These are phyloP conservation scores for Phellinidium pouzarii DNA, from an alignment of 1,284 basidiomycete species.

Conservation along the genomic window DNA sequence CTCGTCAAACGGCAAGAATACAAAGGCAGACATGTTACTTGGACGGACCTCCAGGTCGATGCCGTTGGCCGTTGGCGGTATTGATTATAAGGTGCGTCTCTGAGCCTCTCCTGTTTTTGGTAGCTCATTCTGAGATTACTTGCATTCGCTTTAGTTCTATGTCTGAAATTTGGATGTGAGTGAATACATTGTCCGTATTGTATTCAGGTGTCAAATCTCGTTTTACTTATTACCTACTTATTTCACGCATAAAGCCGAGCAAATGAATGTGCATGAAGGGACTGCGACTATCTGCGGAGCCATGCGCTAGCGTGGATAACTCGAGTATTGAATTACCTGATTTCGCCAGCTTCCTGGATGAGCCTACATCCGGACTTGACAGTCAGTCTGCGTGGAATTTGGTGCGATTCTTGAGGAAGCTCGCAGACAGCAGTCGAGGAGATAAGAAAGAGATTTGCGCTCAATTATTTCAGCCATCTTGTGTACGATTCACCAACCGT, in stretches of 20 bases:
- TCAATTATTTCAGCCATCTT: slow-evolving; percentile 33
- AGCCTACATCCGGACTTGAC: slow-evolving; percentile 64
- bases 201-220: no score
- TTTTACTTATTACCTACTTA: no score
- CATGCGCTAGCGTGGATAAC: slow-evolving; percentile 77
- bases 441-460: slow-evolving; percentile 1
- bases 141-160: slow-evolving; percentile 42
- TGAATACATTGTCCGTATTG: slow-evolving; percentile 18
- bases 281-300: slow-evolving; percentile 87
- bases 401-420: slow-evolving; percentile 76
- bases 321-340: slow-evolving; percentile 77
- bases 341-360: slow-evolving; percentile 22
- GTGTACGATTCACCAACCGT: slow-evolving; percentile 74
- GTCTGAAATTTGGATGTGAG: slow-evolving; percentile 55
- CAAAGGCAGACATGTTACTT: slow-evolving; percentile 75
- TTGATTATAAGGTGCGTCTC: slow-evolving; percentile 44
- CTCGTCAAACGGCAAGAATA: slow-evolving; percentile 57
- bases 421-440: slow-evolving; percentile 83
- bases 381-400: slow-evolving; percentile 82
- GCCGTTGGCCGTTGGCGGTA: slow-evolving; percentile 64
- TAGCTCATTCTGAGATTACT: no score
- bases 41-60: slow-evolving; percentile 69
- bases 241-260: no score
- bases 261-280: slow-evolving; percentile 85
- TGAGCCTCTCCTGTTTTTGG: no score